A percentile compares a stretch with the other conserved stretches of the same genome.
Conservation (phyloP, 345 rosid species). For the Arabidopsis suecica region DNA sequence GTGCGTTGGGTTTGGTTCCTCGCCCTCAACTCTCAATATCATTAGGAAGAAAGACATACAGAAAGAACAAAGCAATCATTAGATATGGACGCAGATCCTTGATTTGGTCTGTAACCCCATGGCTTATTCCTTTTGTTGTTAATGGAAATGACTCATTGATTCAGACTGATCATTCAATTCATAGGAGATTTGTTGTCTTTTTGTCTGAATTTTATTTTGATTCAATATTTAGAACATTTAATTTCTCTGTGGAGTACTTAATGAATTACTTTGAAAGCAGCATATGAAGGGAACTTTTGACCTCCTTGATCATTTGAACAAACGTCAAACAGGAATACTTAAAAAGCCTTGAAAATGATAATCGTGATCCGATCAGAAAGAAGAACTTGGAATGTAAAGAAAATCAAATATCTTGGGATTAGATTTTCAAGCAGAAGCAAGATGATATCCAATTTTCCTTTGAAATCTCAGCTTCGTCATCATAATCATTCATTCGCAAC, state of each 20-base stretch:
- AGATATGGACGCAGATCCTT: constrained; percentile 18
- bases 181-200: constrained; percentile 6
- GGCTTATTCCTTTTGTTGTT: constrained; percentile 12
- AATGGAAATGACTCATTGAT: constrained; percentile 32
- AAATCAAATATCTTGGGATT: constrained; percentile 31
- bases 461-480: constrained; percentile 8
- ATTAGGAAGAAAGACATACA: constrained; percentile 23
- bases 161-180: constrained; percentile 14
- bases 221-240: neutral
- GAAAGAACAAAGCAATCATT: constrained; percentile 23
- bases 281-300: constrained; percentile 15
- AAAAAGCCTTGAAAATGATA: constrained; percentile 2
- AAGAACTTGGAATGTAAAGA: constrained; percentile 23
- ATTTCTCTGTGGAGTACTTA: neutral
- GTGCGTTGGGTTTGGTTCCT: neutral
- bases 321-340: constrained; percentile 16
- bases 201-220: constrained; percentile 21
- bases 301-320: constrained; percentile 21
- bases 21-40: neutral
- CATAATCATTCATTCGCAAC: constrained; percentile 42
- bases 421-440: constrained; percentile 27
- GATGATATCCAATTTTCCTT: constrained; percentile 6
- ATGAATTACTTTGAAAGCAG: constrained; percentile 12
- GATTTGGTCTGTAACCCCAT: constrained; percentile 1
- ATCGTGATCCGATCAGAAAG: neutral